These are phyloP conservation scores for Aegilops speltoides DNA, from an alignment of 176 grass and related monocot genomes.

Conservation along the genomic window DNA sequence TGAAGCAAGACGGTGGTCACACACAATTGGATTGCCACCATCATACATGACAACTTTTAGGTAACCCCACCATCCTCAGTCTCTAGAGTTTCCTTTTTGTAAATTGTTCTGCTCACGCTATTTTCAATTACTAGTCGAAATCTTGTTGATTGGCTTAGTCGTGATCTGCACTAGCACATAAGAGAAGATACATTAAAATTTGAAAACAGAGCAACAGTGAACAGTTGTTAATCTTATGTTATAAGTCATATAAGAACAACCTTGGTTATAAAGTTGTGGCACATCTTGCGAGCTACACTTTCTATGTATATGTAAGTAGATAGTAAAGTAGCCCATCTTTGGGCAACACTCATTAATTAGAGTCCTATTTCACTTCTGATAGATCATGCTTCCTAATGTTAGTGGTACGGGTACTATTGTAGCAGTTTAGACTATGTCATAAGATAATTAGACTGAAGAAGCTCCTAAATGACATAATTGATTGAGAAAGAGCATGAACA, in stretches of 20 bases:
- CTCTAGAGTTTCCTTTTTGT: neutral
- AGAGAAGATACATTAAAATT: neutral
- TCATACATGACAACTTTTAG: neutral
- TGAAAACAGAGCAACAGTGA: neutral
- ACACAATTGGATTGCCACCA: neutral
- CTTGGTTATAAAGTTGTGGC: too few species aligned
- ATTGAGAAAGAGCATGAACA: neutral
- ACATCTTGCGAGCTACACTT: too few species aligned
- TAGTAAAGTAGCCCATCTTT: too few species aligned
- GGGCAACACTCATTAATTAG: too few species aligned
- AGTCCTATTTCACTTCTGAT: too few species aligned
- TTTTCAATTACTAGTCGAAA: neutral
- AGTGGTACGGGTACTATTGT: too few species aligned
- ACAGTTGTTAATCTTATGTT: too few species aligned
- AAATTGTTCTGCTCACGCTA: neutral
- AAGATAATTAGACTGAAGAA: too few species aligned
- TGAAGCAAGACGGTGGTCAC: neutral
- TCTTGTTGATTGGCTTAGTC: neutral
- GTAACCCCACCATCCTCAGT: neutral
- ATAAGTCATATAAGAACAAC: neutral
- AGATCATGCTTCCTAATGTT: too few species aligned
- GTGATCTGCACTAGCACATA: neutral
- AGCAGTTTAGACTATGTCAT: too few species aligned
- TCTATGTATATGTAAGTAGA: too few species aligned
- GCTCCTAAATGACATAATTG: neutral